These are phyloP conservation scores for Candida coquimbonensis DNA, from an alignment of 805 yeast genomes.

Conservation along the genomic window DNA sequence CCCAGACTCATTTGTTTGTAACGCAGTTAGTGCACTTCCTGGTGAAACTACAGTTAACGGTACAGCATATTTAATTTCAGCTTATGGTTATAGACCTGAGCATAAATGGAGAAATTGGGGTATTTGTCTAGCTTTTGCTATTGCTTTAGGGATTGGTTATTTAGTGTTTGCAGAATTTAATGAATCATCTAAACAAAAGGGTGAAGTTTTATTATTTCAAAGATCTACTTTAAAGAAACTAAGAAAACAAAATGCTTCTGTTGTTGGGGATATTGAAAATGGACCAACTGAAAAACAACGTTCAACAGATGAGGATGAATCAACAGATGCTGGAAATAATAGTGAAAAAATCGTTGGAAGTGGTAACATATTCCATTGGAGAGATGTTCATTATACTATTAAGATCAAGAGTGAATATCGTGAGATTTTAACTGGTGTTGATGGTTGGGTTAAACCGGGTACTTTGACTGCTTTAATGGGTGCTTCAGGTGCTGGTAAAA, in stretches of 20 bases:
- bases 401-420: conserved; percentile 54
- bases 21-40: conserved; percentile 47
- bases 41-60: conserved; percentile 49
- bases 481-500: conserved; percentile 78
- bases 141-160: conserved; percentile 50
- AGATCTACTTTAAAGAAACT: conserved; percentile 38
- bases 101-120: conserved; percentile 65
- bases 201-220: conserved; percentile 62
- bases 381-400: conserved; percentile 64
- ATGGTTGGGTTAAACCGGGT: conserved; percentile 82
- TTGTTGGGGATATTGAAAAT: conserved; percentile 22
- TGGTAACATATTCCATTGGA: conserved; percentile 67
- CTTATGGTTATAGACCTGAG: conserved; percentile 36
- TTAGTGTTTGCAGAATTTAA: conserved; percentile 48
- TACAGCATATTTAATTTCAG: conserved; percentile 34
- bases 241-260: conserved; percentile 31
- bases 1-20: conserved; percentile 38
- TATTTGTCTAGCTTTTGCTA: conserved; percentile 46
- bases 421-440: conserved; percentile 55
- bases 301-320: conserved; percentile 12
- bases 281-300: conserved; percentile 23
- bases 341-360: conserved; percentile 27
- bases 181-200: conserved; percentile 60
- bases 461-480: conserved; percentile 76
- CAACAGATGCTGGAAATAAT: conserved; percentile 9